Evolutionary conservation across 148 eudicot genomes (phyloP), one percentile per base, ranked within the genome.

Genomic region (Pharnaceum exiguum): DNA sequence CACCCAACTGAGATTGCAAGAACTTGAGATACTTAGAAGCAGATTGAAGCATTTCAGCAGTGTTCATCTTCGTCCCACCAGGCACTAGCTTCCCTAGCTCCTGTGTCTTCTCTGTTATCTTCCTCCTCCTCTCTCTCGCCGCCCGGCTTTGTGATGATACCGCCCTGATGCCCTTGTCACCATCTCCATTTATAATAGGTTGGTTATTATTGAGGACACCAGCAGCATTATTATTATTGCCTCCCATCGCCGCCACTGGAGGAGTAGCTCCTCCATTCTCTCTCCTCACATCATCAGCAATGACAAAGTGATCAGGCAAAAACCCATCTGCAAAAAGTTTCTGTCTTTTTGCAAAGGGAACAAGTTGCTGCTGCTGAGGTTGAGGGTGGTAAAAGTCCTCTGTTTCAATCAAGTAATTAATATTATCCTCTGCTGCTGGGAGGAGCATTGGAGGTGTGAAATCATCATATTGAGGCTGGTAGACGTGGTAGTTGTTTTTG

Each of bases 51-150:
- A 86, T 89, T 40, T 89, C 87, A 51, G 90, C 95, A 39, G 96
- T 86, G 59, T 89, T 86, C 90, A 89, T 75, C 63, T 81, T 89
- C 22, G 64, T 65, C 0, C 80, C 88, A 6, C 90, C 87, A 2
- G 90, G 96, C 6, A 86, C 76, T 0, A 89, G 74, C 79, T 83
- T 86, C 51, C 90, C 87, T 17, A 86, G 77, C 74, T 89, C 90
- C 33, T 71, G 77, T 16, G 95, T 86, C 71, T 83, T 89, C 62
- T 77, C 84, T 0, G 74, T 76, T 22, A 89, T 86, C 82, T 73
- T 89, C 84, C 75, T 73, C 71, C 96, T 75, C 70, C 96, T 63
- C 55, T 79, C 78, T 64, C 96, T 69, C 2, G 95, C 96, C 8
- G 96, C 87, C 6, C 59, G 62, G 50, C 90, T 89, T 57, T 86